phyloP scores from a whole-genome alignment of 1,284 basidiomycete genomes.

The Sanguinoderma infundibulare region DNA sequence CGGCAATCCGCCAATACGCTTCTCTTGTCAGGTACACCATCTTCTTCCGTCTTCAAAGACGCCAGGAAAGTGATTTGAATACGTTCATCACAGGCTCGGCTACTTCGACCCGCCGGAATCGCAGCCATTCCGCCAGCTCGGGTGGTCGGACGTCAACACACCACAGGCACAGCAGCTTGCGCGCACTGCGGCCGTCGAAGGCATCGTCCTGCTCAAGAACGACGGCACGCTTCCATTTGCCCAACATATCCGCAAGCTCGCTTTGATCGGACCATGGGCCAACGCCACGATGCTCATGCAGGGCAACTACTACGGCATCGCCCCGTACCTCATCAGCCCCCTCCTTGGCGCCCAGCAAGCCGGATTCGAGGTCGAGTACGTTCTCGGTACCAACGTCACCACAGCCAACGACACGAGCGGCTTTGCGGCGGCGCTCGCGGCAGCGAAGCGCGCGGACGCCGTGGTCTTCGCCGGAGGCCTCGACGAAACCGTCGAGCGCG shows the following conservation, averaged over 20 bases:
- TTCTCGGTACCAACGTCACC: slow-evolving; percentile 44
- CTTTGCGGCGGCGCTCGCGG: slow-evolving; percentile 43
- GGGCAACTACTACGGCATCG: slow-evolving; percentile 57
- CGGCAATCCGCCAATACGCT: slow-evolving; percentile 51
- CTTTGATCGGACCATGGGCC: slow-evolving; percentile 58
- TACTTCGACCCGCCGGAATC: slow-evolving; percentile 55
- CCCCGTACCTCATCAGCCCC: slow-evolving; percentile 59
- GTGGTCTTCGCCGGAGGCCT: slow-evolving; percentile 53
- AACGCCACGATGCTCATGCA: slow-evolving; percentile 60
- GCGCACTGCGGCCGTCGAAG: slow-evolving; percentile 52
- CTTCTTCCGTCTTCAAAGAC: slow-evolving; percentile 33
- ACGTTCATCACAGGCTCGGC: slow-evolving; percentile 43
- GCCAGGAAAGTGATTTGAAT: not conserved
- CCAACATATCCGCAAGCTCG: slow-evolving; percentile 46
- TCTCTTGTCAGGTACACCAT: slow-evolving; percentile 52
- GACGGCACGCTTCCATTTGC: slow-evolving; percentile 56
- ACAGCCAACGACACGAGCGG: slow-evolving; percentile 43
- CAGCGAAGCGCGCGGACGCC: slow-evolving; percentile 36
- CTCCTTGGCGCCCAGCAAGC: slow-evolving; percentile 48
- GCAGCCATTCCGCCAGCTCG: slow-evolving; percentile 55
- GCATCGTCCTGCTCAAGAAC: slow-evolving; percentile 60
- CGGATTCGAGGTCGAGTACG: slow-evolving; percentile 50
- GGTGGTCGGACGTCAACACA: slow-evolving; percentile 53
- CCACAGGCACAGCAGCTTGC: slow-evolving; percentile 52
- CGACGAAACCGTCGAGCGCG: slow-evolving; percentile 53